Evolutionary conservation across 2,329 filamentous ascomycete genomes (phyloP), one percentile per base, ranked within the genome.

Genomic region (Nigrograna mackinnonii): DNA sequence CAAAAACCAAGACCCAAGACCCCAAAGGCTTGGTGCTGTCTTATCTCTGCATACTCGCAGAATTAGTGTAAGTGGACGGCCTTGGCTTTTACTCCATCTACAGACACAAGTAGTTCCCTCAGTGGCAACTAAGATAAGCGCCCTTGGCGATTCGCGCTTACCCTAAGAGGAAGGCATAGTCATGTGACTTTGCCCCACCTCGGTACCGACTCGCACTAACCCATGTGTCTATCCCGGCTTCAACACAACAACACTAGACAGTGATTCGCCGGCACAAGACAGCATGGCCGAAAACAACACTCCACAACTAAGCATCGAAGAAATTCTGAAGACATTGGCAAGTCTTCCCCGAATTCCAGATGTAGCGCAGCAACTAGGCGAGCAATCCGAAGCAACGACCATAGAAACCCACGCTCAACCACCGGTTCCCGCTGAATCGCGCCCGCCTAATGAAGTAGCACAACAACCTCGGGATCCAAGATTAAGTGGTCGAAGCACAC

Each of bases 251-350:
- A 28, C 24, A 9, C 24, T 28, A n/a, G 24, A 9, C 24, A 28
- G 9, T n/a, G n/a, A 28, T 28, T n/a, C n/a, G 24, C 9, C 9
- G 9, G 9, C n/a, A 9, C 24, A 9, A n/a, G 24, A 28, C 24
- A 47, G n/a, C 2, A 71, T 71, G 68, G 55, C 63, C 5, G 54
- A 64, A 17, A 50, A 51, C 28, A 44, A 56, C 22, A 43, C 33
- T 3, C 46, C 53, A 18, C 55, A 60, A 20, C 50, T 61, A 24
- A 62, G 68, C 37, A 45, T 70, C 12, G 65, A 55, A n/a, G 44
- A 60, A 12, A 67, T 70, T 22, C 51, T 69, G 14, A 48, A 50
- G 12, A 69, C 66, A 1, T 57, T 70, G 5, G 65, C 65, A 12
- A 60, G 49, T 33, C 48, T 69, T 1, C 50, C 60, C 6, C 49